Conservation (phyloP, 345 rosid genomes). For the Salix brachista region DNA sequence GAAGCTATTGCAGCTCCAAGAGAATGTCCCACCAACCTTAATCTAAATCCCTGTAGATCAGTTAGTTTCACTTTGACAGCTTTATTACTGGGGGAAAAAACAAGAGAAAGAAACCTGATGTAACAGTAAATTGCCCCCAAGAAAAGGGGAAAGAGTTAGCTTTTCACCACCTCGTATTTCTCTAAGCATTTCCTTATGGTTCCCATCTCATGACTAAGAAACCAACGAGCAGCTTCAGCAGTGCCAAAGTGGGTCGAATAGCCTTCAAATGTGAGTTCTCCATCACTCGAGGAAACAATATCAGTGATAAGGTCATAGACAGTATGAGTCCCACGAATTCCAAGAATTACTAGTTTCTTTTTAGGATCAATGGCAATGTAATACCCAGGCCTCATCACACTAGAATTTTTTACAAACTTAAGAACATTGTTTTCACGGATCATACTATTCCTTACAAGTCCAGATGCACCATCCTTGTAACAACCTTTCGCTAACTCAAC, state of each 20-base stretch:
- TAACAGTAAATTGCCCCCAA: not conserved
- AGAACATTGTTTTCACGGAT: constrained; percentile 68
- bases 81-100: not conserved
- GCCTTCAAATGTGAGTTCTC: constrained; percentile 82
- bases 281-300: constrained; percentile 74
- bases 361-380: constrained; percentile 70
- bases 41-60: constrained; percentile 79
- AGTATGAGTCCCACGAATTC: constrained; percentile 84
- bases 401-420: constrained; percentile 68
- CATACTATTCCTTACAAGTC: constrained; percentile 71
- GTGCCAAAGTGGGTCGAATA: constrained; percentile 94
- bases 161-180: constrained; percentile 51
- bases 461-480: constrained; percentile 49
- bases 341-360: constrained; percentile 67
- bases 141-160: not conserved
- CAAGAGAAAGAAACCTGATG: not conserved
- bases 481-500: constrained; percentile 76
- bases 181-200: constrained; percentile 63
- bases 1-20: constrained; percentile 90
- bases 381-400: constrained; percentile 93
- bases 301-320: constrained; percentile 84
- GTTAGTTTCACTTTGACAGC: constrained; percentile 27
- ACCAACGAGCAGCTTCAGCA: constrained; percentile 95
- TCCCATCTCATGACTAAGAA: constrained; percentile 72
- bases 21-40: constrained; percentile 95